A percentile compares a stretch with the other conserved stretches of the same genome.
phyloP scores from a whole-genome alignment of 495 filamentous ascomycete genomes.

The Daldinia caldariorum region DNA sequence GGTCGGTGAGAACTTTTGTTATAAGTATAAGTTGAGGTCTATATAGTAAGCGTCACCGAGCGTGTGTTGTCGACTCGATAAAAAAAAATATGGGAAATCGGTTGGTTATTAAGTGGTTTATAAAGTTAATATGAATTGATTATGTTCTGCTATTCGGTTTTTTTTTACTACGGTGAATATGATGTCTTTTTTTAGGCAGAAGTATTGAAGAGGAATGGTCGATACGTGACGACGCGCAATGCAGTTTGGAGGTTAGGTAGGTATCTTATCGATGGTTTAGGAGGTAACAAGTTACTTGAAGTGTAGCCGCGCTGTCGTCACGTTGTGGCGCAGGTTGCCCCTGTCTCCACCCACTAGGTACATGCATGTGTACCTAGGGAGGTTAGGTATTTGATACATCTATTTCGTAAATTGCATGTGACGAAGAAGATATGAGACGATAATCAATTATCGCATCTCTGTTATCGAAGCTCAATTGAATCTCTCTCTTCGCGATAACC shows the following conservation, averaged over 20 bases:
- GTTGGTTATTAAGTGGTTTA: constrained; percentile 9
- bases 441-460: constrained; percentile 3
- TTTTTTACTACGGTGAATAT: not conserved
- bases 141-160: constrained; percentile 14
- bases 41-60: constrained; percentile 16
- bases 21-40: constrained; percentile 15
- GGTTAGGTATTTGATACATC: too few species aligned
- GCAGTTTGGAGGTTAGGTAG: constrained; percentile 8
- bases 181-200: not conserved
- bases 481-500: not conserved
- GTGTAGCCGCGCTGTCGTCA: constrained; percentile 35
- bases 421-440: not conserved
- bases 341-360: not conserved
- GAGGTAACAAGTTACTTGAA: constrained; percentile 11
- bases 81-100: constrained; percentile 18
- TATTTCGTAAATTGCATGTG: too few species aligned
- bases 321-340: constrained; percentile 35
- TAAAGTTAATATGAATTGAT: constrained; percentile 2
- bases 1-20: constrained; percentile 1
- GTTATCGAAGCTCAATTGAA: constrained; percentile 10
- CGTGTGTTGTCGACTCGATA: constrained; percentile 12
- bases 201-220: not conserved
- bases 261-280: constrained; percentile 31
- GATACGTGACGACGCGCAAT: constrained; percentile 21
- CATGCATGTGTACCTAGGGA: too few species aligned